Conservation (phyloP, 2,329 filamentous ascomycete genomes). For the Aspergillus glaucus region DNA sequence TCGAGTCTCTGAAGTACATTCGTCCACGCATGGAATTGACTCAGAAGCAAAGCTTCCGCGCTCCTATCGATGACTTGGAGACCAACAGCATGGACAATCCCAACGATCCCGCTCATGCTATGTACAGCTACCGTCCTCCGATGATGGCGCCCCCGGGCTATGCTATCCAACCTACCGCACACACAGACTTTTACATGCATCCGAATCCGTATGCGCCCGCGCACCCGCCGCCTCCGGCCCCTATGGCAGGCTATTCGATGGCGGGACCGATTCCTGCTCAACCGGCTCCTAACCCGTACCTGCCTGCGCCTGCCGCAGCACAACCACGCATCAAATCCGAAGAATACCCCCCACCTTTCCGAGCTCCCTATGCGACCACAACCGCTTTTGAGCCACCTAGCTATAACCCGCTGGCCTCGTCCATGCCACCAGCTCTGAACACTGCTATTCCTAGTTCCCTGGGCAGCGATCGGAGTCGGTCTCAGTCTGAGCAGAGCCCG, state of each 20-base stretch:
- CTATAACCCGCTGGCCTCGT: conserved; percentile 28
- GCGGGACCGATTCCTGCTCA: conserved; percentile 26
- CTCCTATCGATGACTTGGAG: conserved; percentile 58
- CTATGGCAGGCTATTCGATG: conserved; percentile 31
- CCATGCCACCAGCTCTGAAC: conserved; percentile 27
- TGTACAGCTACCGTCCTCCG: conserved; percentile 38
- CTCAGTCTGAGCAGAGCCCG: conserved; percentile 30
- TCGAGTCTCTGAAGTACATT: conserved; percentile 46
- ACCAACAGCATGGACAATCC: conserved; percentile 32
- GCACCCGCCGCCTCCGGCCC: conserved; percentile 29
- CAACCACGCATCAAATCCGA: conserved; percentile 29
- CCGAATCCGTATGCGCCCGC: conserved; percentile 25
- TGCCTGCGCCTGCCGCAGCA: conserved; percentile 27
- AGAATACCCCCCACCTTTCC: conserved; percentile 31
- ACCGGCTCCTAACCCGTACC: conserved; percentile 32
- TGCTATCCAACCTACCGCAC: conserved; percentile 27
- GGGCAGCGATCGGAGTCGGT: conserved; percentile 29
- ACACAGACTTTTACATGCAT: conserved; percentile 34
- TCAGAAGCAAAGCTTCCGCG: conserved; percentile 60
- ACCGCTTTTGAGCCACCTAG: conserved; percentile 26
- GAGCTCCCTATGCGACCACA: conserved; percentile 24
- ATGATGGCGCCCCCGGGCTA: conserved; percentile 31
- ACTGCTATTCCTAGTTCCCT: conserved; percentile 26
- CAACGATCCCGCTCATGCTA: conserved; percentile 31
- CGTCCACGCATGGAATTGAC: conserved; percentile 54